A percentile compares a stretch with the other conserved stretches of the same genome.
These are phyloP conservation scores for Phytopythium vexans DNA, from an alignment of 352 stramenopile species.

Conservation along the genomic window DNA sequence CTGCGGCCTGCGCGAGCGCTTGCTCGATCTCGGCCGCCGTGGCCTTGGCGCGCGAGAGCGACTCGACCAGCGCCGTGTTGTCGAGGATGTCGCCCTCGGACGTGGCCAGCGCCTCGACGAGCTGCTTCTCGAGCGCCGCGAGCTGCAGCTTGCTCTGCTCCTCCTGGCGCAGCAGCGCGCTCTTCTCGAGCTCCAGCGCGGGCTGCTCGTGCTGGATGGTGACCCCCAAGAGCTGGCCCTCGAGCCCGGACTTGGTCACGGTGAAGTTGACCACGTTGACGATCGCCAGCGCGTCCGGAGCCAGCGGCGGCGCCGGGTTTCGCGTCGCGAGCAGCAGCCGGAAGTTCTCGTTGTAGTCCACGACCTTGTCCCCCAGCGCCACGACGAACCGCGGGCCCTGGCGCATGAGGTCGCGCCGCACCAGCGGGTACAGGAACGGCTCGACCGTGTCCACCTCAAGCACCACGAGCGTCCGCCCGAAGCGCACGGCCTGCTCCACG, in stretches of 20 bases:
- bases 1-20: conserved; percentile 83
- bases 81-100: conserved; percentile 96
- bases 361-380: conserved; percentile 86
- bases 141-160: conserved; percentile 95
- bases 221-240: conserved; percentile 91
- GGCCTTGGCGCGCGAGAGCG: conserved; percentile 92
- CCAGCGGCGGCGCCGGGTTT: conserved; percentile 85
- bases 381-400: conserved; percentile 92
- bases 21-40: conserved; percentile 90
- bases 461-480: conserved; percentile 95
- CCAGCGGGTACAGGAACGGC: conserved; percentile 91
- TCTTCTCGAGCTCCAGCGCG: conserved; percentile 92
- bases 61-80: conserved; percentile 93
- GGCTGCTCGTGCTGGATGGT: conserved; percentile 95
- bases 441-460: conserved; percentile 91
- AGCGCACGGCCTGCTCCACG: conserved; percentile 94
- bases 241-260: conserved; percentile 91
- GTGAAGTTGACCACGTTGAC: conserved; percentile 96
- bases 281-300: conserved; percentile 86
- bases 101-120: conserved; percentile 91
- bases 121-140: conserved; percentile 89
- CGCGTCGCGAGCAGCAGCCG: conserved; percentile 90
- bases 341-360: conserved; percentile 97
- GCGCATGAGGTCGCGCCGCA: conserved; percentile 87
- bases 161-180: conserved; percentile 88